Base-by-base conservation (phyloP, 352 stramenopile genomes). In the Phytophthora litchii region DNA sequence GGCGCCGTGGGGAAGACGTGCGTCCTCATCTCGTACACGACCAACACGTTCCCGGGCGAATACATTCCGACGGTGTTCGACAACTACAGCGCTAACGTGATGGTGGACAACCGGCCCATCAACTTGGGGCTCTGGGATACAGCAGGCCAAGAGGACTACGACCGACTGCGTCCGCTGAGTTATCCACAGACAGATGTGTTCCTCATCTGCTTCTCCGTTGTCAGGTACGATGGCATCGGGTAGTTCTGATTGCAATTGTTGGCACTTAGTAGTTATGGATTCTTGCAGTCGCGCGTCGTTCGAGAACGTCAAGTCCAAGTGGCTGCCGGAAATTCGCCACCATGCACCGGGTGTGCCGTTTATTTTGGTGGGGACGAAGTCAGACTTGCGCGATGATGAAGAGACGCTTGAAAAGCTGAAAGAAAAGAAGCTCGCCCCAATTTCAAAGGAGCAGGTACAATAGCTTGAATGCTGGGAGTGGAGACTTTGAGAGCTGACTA, bases 151-250 rank as follows among this genome's bases (percentile, higher is more conserved):
- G 95, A 98, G 60, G 96, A 99, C 78, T 99, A 99, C 72, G 96
- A 99, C 65, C 86, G 94, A 23, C 67, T 99, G 50, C 88, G 96
- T 27, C 94, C 95, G 45, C 73, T 99, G 40, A 97, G 88, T 54
- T 99, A 99, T 75, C 95, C 95, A 11, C 89, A 98, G 72, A 99
- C 96, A 16, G 92, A 99, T 56, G 92, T 98, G 14, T 99, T 99
- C 54, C 78, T 99, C 23, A 91, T 99, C 59, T 98, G 94, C 67
- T 99, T 98, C 71, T 96, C 91, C 20, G 91, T 98, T 58, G 91
- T 97, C 34, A 95, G 80, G 78, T 89, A 49, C 11, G 64, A 9
- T 16, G 11, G 8, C 20, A 11, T 10, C 17, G 16, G 2, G 29
- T 34, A 20, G 16, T 29, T 36, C 11, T 54, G 21, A 19, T 46